phyloP scores from a whole-genome alignment of 2,329 filamentous ascomycete species.

The Penicillium capsulatum region DNA sequence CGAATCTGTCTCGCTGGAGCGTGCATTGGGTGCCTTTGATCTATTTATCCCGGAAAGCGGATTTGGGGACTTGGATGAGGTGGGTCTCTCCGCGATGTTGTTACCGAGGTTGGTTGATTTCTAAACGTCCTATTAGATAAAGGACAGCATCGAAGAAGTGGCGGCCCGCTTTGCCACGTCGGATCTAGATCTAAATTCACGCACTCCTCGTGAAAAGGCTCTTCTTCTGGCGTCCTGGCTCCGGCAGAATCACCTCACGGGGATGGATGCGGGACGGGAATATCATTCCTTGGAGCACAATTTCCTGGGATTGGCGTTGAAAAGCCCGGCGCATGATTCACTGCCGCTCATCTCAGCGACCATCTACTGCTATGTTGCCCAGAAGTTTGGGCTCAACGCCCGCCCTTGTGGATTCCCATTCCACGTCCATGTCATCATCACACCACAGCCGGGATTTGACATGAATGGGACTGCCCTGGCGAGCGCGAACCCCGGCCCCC shows the following conservation, averaged over 20 bases:
- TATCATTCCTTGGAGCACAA: constrained; percentile 83
- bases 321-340: constrained; percentile 68
- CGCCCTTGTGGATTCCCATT: constrained; percentile 76
- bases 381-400: constrained; percentile 68
- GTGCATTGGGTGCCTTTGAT: constrained; percentile 76
- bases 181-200: constrained; percentile 51
- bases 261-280: constrained; percentile 61
- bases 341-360: constrained; percentile 80
- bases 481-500: constrained; percentile 32
- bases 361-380: constrained; percentile 78
- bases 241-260: constrained; percentile 62
- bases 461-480: constrained; percentile 50
- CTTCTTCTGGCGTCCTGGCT: constrained; percentile 66
- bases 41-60: constrained; percentile 77
- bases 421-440: constrained; percentile 78
- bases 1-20: constrained; percentile 61
- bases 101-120: background rate
- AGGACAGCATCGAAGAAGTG: constrained; percentile 61
- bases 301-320: constrained; percentile 77
- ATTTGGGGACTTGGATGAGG: constrained; percentile 69
- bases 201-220: constrained; percentile 65
- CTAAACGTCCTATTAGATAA: constrained; percentile 49
- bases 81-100: constrained; percentile 36
- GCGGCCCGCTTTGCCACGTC: constrained; percentile 53
- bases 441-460: constrained; percentile 56